A percentile compares a stretch with the other conserved stretches of the same genome.
phyloP scores from a whole-genome alignment of 1,139 yeast genomes.

The Yamadazyma friedrichii region DNA sequence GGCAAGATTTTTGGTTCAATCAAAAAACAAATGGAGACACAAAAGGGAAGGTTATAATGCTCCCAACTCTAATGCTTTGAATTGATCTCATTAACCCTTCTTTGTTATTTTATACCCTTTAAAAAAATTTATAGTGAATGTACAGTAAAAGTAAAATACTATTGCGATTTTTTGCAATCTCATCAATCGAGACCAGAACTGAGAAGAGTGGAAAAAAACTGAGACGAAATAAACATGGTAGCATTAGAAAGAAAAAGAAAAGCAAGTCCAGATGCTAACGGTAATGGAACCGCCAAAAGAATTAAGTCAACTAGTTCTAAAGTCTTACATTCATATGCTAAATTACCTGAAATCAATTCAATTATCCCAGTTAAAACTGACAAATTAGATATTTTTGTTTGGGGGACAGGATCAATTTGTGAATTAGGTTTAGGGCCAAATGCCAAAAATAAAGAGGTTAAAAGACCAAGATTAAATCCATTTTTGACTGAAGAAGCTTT shows the following conservation, averaged over 20 bases:
- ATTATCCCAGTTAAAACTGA: constrained; percentile 39
- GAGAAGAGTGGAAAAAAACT: neutral
- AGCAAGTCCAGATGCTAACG: constrained; percentile 16
- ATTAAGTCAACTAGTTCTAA: constrained; percentile 40
- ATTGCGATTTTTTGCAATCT: neutral
- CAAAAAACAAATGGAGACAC: constrained; percentile 43
- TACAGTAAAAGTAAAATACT: neutral
- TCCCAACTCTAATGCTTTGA: constrained; percentile 33
- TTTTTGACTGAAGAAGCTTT: constrained; percentile 50
- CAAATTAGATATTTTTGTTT: constrained; percentile 76
- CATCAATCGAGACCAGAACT: constrained; percentile 2
- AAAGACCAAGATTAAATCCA: constrained; percentile 91
- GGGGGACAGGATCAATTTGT: constrained; percentile 98
- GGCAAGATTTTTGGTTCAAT: constrained; percentile 42
- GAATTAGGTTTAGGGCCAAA: constrained; percentile 93
- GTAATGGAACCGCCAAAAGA: constrained; percentile 24
- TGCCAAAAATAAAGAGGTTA: constrained; percentile 85
- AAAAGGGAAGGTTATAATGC: constrained; percentile 39
- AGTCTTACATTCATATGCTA: constrained; percentile 48
- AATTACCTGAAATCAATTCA: constrained; percentile 45
- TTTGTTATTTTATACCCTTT: neutral
- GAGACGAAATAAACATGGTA: constrained; percentile 30
- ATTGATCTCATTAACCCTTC: neutral
- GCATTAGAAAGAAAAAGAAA: constrained; percentile 44
- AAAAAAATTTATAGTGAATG: neutral